Evolutionary conservation across 805 yeast species (phyloP).

Genomic region (Candida krabiensis): DNA sequence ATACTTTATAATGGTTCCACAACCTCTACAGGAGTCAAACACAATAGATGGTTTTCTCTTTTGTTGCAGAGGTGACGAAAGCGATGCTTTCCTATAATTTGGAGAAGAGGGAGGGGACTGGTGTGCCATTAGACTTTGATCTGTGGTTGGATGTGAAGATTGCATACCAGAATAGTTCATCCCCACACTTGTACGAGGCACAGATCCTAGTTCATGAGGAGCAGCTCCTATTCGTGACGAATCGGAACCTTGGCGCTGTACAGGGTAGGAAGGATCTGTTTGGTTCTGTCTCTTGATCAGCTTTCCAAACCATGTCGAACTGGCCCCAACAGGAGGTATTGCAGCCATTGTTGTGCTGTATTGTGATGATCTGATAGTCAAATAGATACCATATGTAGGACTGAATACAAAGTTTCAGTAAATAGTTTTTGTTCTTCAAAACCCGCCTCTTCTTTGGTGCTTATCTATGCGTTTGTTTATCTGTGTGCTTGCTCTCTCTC

Average conservation of each 20-base stretch:
- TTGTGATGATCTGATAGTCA: no score
- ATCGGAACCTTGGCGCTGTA: background rate
- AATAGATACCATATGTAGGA: no score
- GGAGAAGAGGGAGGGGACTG: slow-evolving; percentile 1
- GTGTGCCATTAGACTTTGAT: no score
- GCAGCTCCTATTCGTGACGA: background rate
- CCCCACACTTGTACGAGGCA: background rate
- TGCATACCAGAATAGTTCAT: no score
- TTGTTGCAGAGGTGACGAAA: background rate
- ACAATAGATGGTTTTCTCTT: slow-evolving; percentile 10
- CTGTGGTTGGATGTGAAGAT: no score
- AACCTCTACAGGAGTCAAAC: slow-evolving; percentile 42
- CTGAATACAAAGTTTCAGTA: no score
- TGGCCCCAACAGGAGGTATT: background rate
- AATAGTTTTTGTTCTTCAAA: no score
- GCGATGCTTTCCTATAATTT: background rate
- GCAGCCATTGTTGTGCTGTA: background rate
- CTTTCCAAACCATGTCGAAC: slow-evolving; percentile 4
- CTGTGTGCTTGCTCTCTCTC: no score
- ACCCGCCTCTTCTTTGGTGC: no score
- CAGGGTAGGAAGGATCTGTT: no score
- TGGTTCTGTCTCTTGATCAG: slow-evolving; percentile 2
- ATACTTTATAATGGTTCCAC: slow-evolving; percentile 44
- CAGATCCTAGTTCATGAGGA: slow-evolving; percentile 1
- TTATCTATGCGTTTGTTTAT: no score